Evolutionary conservation across 768 basidiomycete genomes (phyloP).

Genomic region (Galerina sulciceps): DNA sequence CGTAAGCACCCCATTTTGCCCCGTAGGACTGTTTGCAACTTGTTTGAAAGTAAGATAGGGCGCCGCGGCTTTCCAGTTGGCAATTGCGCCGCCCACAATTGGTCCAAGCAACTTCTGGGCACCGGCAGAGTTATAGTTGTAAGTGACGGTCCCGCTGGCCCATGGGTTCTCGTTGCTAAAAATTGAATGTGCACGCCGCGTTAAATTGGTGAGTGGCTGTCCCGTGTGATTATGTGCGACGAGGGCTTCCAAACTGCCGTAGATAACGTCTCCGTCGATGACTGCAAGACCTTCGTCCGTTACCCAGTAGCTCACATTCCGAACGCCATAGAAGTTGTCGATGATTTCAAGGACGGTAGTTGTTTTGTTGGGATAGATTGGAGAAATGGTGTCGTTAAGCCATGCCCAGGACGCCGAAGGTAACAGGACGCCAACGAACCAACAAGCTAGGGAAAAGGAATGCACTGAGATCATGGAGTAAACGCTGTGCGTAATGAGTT

Average conservation of each 20-base stretch:
- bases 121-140: background rate
- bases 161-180: background rate
- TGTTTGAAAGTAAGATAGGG: background rate
- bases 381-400: too few species aligned
- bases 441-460: too few species aligned
- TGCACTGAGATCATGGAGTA: too few species aligned
- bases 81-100: background rate
- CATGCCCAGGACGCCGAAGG: too few species aligned
- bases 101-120: background rate
- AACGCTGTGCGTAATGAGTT: too few species aligned
- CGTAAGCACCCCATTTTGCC: background rate
- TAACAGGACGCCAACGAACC: too few species aligned
- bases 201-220: background rate
- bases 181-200: background rate
- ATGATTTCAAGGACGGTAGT: background rate
- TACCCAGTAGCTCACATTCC: conserved; percentile 4
- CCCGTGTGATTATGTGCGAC: background rate
- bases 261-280: conserved; percentile 4
- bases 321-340: background rate
- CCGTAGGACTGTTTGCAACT: background rate
- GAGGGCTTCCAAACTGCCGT: background rate
- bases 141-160: background rate
- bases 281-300: background rate
- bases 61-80: background rate
- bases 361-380: too few species aligned